Evolutionary conservation across 2,329 filamentous ascomycete species (phyloP).

Genomic region (Cladosporium velox): DNA sequence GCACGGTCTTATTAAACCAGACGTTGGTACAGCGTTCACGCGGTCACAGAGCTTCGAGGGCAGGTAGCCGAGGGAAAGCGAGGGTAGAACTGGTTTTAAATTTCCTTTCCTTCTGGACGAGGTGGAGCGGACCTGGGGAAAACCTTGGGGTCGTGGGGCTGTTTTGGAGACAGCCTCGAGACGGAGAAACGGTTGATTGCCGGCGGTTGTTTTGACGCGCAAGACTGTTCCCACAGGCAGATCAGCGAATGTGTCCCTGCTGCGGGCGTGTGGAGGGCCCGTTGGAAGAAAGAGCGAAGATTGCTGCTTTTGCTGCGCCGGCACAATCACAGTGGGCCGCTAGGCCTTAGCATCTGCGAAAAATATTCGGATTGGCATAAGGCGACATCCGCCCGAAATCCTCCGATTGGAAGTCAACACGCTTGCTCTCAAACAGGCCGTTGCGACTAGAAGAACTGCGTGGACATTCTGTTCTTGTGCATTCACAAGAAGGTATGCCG

Average conservation of each 20-base stretch:
- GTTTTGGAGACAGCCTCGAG: not conserved
- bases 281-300: not conserved
- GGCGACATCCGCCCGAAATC: constrained; percentile 3
- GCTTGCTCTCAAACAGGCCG: not conserved
- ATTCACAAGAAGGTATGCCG: not conserved
- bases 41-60: constrained; percentile 5
- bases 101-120: constrained; percentile 5
- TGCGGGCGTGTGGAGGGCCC: constrained; percentile 9
- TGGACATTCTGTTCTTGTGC: not conserved
- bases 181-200: constrained; percentile 4
- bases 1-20: not conserved
- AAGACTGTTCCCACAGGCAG: constrained; percentile 12
- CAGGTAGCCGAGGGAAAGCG: constrained; percentile 13
- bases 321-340: not conserved
- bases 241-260: constrained; percentile 11
- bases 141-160: not conserved
- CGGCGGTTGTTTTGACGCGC: constrained; percentile 2
- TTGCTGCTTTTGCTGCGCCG: constrained; percentile 1
- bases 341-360: constrained; percentile 3
- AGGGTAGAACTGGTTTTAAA: not conserved
- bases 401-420: not conserved
- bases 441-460: not conserved
- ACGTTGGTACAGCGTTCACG: not conserved
- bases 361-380: constrained; percentile 2
- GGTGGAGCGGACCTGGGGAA: not conserved